Percentiles rank a stretch among this genome's conserved stretches.
Evolutionary conservation across 805 yeast genomes (phyloP).

Genomic region (Candida ortonii): DNA sequence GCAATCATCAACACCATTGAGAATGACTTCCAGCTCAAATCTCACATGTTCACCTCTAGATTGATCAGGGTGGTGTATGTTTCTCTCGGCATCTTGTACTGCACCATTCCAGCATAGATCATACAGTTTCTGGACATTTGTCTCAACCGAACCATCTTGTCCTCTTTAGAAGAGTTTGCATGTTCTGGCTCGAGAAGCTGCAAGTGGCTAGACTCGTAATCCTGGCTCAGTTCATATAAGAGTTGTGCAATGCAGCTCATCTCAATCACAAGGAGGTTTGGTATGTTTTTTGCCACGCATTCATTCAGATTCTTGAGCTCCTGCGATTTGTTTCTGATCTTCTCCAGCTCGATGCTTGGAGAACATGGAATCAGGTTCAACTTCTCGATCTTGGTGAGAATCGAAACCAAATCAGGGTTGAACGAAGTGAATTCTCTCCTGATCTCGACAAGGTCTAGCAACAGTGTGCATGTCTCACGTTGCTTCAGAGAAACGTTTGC

Average conservation of each 20-base stretch:
- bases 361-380: conserved; percentile 67
- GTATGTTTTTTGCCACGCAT: conserved; percentile 72
- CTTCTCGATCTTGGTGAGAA: conserved; percentile 48
- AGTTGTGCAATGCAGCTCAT: conserved; percentile 73
- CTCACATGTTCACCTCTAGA: conserved; percentile 44
- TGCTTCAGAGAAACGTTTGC: conserved; percentile 51
- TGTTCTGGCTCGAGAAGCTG: conserved; percentile 26
- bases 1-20: conserved; percentile 9
- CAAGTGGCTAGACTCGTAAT: conserved; percentile 24
- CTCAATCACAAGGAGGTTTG: conserved; percentile 72
- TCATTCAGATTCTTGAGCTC: conserved; percentile 65
- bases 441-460: conserved; percentile 67
- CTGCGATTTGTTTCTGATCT: conserved; percentile 63
- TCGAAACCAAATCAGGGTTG: conserved; percentile 50
- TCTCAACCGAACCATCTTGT: conserved; percentile 52
- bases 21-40: too few species aligned
- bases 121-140: conserved; percentile 80
- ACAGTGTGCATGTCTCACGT: conserved; percentile 61
- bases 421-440: conserved; percentile 51
- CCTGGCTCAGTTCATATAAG: conserved; percentile 42
- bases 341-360: conserved; percentile 45
- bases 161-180: conserved; percentile 43
- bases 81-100: conserved; percentile 87
- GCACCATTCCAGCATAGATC: conserved; percentile 93
- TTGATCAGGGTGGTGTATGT: conserved; percentile 68